Percentiles rank a stretch among this genome's conserved stretches.
phyloP scores from a whole-genome alignment of 1,139 yeast species.

The Nematodospora anomalae region DNA sequence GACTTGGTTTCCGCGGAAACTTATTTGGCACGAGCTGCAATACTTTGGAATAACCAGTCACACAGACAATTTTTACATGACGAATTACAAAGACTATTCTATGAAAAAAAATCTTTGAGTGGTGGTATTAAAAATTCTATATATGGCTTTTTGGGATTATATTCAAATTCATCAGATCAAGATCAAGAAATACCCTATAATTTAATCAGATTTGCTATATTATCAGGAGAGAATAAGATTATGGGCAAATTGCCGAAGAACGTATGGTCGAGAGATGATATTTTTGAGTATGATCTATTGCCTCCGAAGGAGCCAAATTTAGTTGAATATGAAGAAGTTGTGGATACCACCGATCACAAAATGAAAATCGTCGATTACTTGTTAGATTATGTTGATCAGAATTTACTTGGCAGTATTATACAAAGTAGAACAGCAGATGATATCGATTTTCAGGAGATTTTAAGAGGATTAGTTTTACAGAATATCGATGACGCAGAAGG shows the following conservation, averaged over 20 bases:
- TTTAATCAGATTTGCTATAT: slow-evolving; percentile 61
- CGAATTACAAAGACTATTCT: slow-evolving; percentile 21
- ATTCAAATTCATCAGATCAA: slow-evolving; percentile 7
- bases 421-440: slow-evolving; percentile 31
- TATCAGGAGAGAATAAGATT: slow-evolving; percentile 68
- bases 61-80: slow-evolving; percentile 50
- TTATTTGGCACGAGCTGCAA: slow-evolving; percentile 50
- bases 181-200: slow-evolving; percentile 50
- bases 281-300: slow-evolving; percentile 67
- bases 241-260: slow-evolving; percentile 66
- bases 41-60: slow-evolving; percentile 49
- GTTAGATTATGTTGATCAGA: slow-evolving; percentile 40
- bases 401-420: slow-evolving; percentile 38
- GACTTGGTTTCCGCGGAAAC: slow-evolving; percentile 46
- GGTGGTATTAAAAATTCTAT: slow-evolving; percentile 3
- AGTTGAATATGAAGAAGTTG: slow-evolving; percentile 13
- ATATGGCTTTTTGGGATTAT: background rate
- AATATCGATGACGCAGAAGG: slow-evolving; percentile 12
- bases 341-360: slow-evolving; percentile 24
- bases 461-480: slow-evolving; percentile 18
- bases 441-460: slow-evolving; percentile 26
- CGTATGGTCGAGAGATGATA: slow-evolving; percentile 63
- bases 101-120: slow-evolving; percentile 8
- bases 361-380: slow-evolving; percentile 30
- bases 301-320: slow-evolving; percentile 37